phyloP scores from a whole-genome alignment of 768 basidiomycete species.

The Heimioporus sp. region DNA sequence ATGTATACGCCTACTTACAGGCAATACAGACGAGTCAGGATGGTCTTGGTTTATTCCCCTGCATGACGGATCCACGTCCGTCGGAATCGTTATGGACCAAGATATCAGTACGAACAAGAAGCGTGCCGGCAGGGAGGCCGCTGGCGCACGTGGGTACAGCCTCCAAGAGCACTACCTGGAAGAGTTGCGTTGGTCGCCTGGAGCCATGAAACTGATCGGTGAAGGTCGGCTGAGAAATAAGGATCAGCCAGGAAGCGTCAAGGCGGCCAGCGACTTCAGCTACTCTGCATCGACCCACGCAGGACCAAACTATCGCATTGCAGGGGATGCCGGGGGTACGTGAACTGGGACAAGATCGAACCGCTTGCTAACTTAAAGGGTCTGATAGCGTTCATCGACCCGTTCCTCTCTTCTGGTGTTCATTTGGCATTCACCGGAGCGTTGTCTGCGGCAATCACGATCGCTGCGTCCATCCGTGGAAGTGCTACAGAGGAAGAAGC shows the following conservation, averaged over 20 bases:
- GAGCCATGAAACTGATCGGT: not conserved
- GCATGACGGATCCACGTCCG: conserved; percentile 42
- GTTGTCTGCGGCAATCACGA: conserved; percentile 10
- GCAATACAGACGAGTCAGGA: conserved; percentile 49
- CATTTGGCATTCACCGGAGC: conserved; percentile 9
- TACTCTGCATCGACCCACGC: conserved; percentile 57
- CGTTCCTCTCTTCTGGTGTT: conserved; percentile 7
- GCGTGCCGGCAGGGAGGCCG: not conserved
- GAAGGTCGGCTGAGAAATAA: conserved; percentile 4
- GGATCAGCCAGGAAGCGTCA: conserved; percentile 6
- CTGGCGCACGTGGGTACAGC: not conserved
- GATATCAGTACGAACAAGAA: too few relatives aligned
- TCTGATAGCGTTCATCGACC: conserved; percentile 7
- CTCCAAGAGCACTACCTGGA: conserved; percentile 5
- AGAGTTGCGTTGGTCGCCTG: conserved; percentile 2
- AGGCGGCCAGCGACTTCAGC: conserved; percentile 52
- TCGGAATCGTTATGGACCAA: conserved; percentile 54
- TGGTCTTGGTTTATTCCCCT: too few relatives aligned
- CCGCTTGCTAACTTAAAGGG: not conserved
- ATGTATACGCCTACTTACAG: too few relatives aligned
- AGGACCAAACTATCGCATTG: conserved; percentile 49
- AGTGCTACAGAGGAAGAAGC: too few relatives aligned
- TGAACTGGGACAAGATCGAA: too few relatives aligned
- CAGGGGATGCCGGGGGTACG: conserved; percentile 54
- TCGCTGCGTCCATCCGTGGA: conserved; percentile 8